Evolutionary conservation across 192 early-diverging fungal species (phyloP).

Genomic region (Chytriomyces confervae): DNA sequence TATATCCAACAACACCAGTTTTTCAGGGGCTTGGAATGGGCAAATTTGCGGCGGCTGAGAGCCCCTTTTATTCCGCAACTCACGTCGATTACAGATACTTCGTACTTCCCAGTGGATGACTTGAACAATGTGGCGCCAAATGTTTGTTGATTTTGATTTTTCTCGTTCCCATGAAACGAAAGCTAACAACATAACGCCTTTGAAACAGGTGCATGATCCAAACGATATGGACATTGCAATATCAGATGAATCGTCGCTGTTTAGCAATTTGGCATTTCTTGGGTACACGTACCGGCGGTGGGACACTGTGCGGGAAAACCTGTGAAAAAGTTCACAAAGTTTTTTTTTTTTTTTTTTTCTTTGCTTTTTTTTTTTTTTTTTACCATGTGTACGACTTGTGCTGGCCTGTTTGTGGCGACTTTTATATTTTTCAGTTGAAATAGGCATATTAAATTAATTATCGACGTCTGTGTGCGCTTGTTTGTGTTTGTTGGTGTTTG

Average conservation of each 20-base stretch:
- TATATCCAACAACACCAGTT: constrained; percentile 94
- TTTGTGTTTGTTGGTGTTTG: too few relatives aligned
- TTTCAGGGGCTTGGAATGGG: constrained; percentile 94
- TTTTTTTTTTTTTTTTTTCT: too few relatives aligned
- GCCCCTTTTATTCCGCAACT: constrained; percentile 93
- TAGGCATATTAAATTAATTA: too few relatives aligned
- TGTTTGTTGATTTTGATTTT: constrained; percentile 25
- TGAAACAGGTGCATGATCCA: constrained; percentile 79
- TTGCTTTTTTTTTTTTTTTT: too few relatives aligned
- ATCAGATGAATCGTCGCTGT: constrained; percentile 55
- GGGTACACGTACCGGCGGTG: constrained; percentile 98
- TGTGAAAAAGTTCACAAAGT: constrained; percentile 28
- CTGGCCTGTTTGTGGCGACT: too few relatives aligned
- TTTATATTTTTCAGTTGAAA: too few relatives aligned
- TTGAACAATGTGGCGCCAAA: constrained; percentile 59
- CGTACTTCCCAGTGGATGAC: constrained; percentile 97
- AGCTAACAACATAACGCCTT: constrained; percentile 67
- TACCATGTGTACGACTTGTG: too few relatives aligned
- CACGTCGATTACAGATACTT: constrained; percentile 94
- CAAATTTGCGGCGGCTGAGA: constrained; percentile 76
- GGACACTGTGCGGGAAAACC: constrained; percentile 60
- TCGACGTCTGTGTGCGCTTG: too few relatives aligned
- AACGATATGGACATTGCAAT: constrained; percentile 74
- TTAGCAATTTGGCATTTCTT: constrained; percentile 97
- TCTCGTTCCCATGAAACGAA: constrained; percentile 61